A percentile compares a stretch with the other conserved stretches of the same genome.
These are phyloP conservation scores for Sextonia rubra DNA, from an alignment of 164 flowering plant species.

Conservation along the genomic window DNA sequence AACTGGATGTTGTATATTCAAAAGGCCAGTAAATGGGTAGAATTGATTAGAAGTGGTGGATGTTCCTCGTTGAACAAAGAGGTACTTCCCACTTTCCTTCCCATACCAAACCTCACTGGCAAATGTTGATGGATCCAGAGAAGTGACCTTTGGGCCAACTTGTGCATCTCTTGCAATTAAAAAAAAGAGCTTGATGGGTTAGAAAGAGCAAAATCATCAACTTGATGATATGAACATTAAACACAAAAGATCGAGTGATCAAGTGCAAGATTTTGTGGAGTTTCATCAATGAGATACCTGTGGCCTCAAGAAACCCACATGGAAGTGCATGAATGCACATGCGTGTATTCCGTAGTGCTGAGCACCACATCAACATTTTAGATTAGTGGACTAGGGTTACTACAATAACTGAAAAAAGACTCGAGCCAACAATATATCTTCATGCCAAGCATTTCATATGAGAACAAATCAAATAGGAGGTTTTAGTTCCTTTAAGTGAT, in stretches of 20 bases:
- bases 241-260: neutral
- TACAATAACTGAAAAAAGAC: no score
- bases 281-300: conserved; percentile 6
- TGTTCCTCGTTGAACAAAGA: conserved; percentile 34
- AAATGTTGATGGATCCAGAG: conserved; percentile 66
- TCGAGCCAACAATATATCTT: no score
- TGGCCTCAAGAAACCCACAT: conserved; percentile 53
- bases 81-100: conserved; percentile 50
- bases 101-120: conserved; percentile 90
- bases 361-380: no score
- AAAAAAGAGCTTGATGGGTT: neutral
- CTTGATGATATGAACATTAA: no score
- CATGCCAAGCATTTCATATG: no score
- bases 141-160: conserved; percentile 63
- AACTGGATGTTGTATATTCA: no score
- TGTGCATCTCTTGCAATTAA: conserved; percentile 48
- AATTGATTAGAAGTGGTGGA: conserved; percentile 55
- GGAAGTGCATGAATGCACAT: no score
- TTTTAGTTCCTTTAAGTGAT: no score
- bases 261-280: neutral
- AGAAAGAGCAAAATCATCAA: no score
- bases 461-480: no score
- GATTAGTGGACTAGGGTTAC: no score
- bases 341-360: conserved; percentile 16
- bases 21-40: conserved; percentile 65